These are phyloP conservation scores for Inosperma sp. DNA, from an alignment of 768 basidiomycete species.

Conservation along the genomic window DNA sequence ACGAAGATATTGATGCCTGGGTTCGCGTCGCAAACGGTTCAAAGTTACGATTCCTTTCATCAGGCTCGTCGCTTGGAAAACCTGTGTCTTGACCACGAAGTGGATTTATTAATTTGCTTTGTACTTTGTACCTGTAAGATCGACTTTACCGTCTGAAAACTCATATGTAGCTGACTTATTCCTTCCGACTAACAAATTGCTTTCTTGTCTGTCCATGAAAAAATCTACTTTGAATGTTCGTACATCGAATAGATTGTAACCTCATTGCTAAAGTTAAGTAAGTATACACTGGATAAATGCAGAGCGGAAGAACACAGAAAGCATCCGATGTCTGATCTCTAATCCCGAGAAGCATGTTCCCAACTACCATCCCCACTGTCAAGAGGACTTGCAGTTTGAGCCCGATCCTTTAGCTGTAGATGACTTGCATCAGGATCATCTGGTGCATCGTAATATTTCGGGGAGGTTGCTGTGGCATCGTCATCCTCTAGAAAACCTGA, in stretches of 20 bases:
- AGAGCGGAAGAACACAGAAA: no score
- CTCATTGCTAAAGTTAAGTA: background rate
- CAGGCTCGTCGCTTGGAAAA: no score
- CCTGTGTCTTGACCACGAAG: background rate
- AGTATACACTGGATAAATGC: constrained; percentile 6
- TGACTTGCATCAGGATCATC: constrained; percentile 21
- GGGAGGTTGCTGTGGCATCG: constrained; percentile 31
- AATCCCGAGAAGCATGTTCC: constrained; percentile 55
- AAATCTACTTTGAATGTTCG: background rate
- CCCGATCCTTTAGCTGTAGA: constrained; percentile 11
- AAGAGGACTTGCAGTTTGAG: constrained; percentile 31
- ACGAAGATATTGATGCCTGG: constrained; percentile 81
- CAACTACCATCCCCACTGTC: constrained; percentile 66
- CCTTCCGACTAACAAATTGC: background rate
- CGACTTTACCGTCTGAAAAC: background rate
- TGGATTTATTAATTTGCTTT: background rate
- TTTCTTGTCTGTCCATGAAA: constrained; percentile 1
- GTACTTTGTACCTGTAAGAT: background rate
- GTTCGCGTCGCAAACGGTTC: constrained; percentile 78
- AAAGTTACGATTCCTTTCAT: constrained; percentile 73
- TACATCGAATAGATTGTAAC: background rate
- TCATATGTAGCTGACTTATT: background rate
- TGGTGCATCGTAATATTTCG: constrained; percentile 56
- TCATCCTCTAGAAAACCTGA: constrained; percentile 80
- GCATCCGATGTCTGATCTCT: constrained; percentile 5